A percentile compares a stretch with the other conserved stretches of the same genome.
These are phyloP conservation scores for Salmacisia buchloeana DNA, from an alignment of 1,284 basidiomycete genomes.

Conservation along the genomic window DNA sequence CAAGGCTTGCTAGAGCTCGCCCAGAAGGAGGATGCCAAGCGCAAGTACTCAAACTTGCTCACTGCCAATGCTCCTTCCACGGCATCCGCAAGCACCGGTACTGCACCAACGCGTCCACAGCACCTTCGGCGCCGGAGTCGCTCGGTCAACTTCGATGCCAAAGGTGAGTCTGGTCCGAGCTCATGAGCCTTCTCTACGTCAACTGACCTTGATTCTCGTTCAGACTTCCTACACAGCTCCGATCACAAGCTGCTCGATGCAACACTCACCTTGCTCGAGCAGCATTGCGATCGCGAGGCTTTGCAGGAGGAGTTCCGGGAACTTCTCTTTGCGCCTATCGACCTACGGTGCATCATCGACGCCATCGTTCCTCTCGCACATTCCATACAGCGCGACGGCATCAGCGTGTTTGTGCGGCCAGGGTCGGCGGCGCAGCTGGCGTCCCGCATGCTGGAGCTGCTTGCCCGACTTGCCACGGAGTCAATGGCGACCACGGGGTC, in stretches of 20 bases:
- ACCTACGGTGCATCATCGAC: slow-evolving; percentile 33
- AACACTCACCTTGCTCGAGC: neutral
- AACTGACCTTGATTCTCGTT: neutral
- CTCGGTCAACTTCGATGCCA: slow-evolving; percentile 30
- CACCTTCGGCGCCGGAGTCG: slow-evolving; percentile 30
- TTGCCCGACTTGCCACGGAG: slow-evolving; percentile 24
- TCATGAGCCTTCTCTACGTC: neutral
- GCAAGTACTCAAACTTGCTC: too few relatives aligned
- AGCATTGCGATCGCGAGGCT: neutral
- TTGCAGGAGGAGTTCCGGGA: slow-evolving; percentile 16
- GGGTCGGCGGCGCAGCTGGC: too few relatives aligned
- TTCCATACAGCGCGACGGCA: too few relatives aligned
- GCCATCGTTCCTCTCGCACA: slow-evolving; percentile 27
- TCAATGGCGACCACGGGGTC: slow-evolving; percentile 26
- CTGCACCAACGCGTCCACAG: neutral
- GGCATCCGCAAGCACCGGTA: too few relatives aligned
- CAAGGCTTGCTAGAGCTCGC: slow-evolving; percentile 20
- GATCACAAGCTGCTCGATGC: neutral
- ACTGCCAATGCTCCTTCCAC: too few relatives aligned
- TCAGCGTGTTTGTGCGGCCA: too few relatives aligned
- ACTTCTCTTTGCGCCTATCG: slow-evolving; percentile 36
- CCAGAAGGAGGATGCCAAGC: too few relatives aligned
- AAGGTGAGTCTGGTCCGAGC: slow-evolving; percentile 13
- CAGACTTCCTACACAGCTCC: neutral
- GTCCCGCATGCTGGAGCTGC: slow-evolving; percentile 16